Evolutionary conservation across 441 rosid genomes (phyloP).

Genomic region (Gossypium laxum): DNA sequence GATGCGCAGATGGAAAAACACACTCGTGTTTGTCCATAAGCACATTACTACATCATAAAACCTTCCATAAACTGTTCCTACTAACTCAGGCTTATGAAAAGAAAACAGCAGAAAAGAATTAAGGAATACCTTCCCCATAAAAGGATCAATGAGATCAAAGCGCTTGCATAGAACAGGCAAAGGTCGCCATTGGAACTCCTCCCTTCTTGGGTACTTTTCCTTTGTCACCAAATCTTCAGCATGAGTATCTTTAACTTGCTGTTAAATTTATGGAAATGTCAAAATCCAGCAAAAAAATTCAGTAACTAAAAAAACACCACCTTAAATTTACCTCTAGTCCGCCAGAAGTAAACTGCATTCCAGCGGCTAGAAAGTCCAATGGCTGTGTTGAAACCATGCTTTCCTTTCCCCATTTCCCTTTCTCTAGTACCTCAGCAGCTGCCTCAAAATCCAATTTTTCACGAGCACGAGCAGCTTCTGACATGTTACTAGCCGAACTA

Average conservation of each 20-base stretch:
- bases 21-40: not conserved
- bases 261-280: constrained; percentile 19
- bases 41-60: not conserved
- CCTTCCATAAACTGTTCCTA: not conserved
- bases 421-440: constrained; percentile 82
- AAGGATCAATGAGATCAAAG: constrained; percentile 90
- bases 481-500: constrained; percentile 49
- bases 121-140: constrained; percentile 71
- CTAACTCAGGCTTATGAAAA: not conserved
- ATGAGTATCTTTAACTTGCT: constrained; percentile 44
- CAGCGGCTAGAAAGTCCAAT: constrained; percentile 41
- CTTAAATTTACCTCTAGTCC: constrained; percentile 56
- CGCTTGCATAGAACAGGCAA: constrained; percentile 81
- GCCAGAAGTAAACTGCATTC: constrained; percentile 67
- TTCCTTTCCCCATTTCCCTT: constrained; percentile 50
- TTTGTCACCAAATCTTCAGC: constrained; percentile 37
- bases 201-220: constrained; percentile 61
- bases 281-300: constrained; percentile 13
- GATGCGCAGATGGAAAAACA: constrained; percentile 1
- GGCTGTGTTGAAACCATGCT: constrained; percentile 30
- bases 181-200: constrained; percentile 95
- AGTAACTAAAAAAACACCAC: constrained; percentile 9
- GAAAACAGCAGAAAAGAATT: constrained; percentile 1
- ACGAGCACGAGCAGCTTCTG: constrained; percentile 86
- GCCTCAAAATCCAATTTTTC: constrained; percentile 96